Base-by-base conservation (phyloP, 2,329 filamentous ascomycete genomes). In the Dactylellina cionopaga region DNA sequence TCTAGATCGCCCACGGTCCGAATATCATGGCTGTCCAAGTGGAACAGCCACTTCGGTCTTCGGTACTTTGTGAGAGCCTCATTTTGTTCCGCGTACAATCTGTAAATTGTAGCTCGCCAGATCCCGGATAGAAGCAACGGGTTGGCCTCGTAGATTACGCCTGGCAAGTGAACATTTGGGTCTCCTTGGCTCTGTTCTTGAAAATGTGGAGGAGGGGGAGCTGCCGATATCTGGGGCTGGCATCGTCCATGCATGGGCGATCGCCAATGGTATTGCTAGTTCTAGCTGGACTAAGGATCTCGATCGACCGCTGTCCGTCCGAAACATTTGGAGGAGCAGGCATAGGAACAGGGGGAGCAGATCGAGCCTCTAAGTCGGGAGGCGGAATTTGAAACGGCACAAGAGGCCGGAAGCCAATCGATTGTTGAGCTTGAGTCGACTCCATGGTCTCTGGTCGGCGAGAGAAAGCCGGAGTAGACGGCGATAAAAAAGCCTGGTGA, bases 51-150 rank as follows among this genome's bases (percentile, higher is more conserved):
- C 17, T 71, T 71, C 0, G 66, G 66, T 11, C 66, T 27, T 5
- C 66, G 56, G n/a, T 63, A 71, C 29, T 71, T 71, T 17, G 66
- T 71, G 5, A 71, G 44, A 27, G 66, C 63, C 17, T 63, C 66
- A 43, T 71, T 71, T 39, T 69, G 64, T 11, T 59, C 54, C 3
- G 49, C 43, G 25, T 69, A 69, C 10, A 71, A 19, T 15, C 66
- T 22, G 27, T 71, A 63, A 7, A 71, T 64, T 25, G 66, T 71
- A 9, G 59, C 66, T 19, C 66, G 52, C 66, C 66, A 71, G 17
- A 71, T 71, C 33, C 64, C 66, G 10, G 66, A 62, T 9, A 71
- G 29, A 1, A 51, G 66, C 4, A 71, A 51, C 4, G 51, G 52
- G 19, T 60, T 49, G 2, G 58, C 58, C 13, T 55, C 56, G 3